Evolutionary conservation across 306 rosid species (phyloP), one percentile per base, ranked within the genome.

Genomic region (Pterocarpus santalinus): DNA sequence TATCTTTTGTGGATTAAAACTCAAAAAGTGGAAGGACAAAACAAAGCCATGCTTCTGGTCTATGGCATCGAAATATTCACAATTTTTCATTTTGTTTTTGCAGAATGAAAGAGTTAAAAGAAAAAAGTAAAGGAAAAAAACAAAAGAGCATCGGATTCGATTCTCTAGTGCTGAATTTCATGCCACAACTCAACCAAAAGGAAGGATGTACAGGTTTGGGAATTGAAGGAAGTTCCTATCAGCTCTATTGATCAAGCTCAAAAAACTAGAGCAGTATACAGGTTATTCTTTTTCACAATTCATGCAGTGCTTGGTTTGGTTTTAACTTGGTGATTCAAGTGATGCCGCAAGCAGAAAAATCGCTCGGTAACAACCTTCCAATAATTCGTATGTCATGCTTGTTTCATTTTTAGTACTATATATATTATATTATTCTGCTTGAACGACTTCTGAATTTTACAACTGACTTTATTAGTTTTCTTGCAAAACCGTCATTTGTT

Each of bases 371-470:
- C 79, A 68, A 78, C 76, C 85, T 87, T 77, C 80, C 81, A 39
- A 83, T 58, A 52, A 84, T 90, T 43, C 76, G 94, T 92, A 88
- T 69, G 92, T 85, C 64, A 35, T 64, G 70, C 80, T 73, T 36
- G 35, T 78, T 77, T 86, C 30, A 8, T 73, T 72, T 72, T 63
- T 63, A 34, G 34, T 55, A 33, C 32, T 39, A 34, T 60, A 34
- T 33, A 63, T 58, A 28, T 58, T 58, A 43, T 43, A 10, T 28
- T 55, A n/a, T 73, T 81, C 36, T 43, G 78, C 14, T 66, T 32
- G 9, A 16, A 58, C 2, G 38, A 4, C 68, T 32, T 68, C 38
- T 44, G 13, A 32, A 55, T 41, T 56, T 69, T 32, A 56, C 3
- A 67, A 30, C 32, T n/a, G 5, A 15, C 0, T 62, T 3, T 22